Base-by-base conservation (phyloP, 2,329 filamentous ascomycete species). In the Sporothrix schenckii region DNA sequence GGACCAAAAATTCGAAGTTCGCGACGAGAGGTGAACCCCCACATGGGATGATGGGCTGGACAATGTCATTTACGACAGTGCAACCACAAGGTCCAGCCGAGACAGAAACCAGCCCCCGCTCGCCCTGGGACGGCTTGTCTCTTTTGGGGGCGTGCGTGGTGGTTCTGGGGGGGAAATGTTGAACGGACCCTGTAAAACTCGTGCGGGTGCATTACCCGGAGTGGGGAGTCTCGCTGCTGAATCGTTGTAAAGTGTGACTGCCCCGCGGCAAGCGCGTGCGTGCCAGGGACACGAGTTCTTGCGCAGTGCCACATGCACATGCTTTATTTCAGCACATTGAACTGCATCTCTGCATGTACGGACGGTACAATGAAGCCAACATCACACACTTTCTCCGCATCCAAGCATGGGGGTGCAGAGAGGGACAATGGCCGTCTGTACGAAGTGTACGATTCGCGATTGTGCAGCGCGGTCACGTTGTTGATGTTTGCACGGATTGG, bases 21-120 rank as follows among this genome's bases (percentile, higher is more conserved):
- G 5, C 34, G 34, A 34, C 9, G 34, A 6, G 60, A 63, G 11
- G 11, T 21, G 5, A 13, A 10, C 65, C 65, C 65, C 65, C 65
- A 67, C 65, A 67, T 56, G 50, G 65, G 65, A 67, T 30, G 50
- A 47, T 54, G 65, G 44, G 44, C 63, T 9, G 34, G 34, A 34
- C 34, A 66, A 52, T 50, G 47, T 66, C 63, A 52, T 27, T 66
- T 39, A 44, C 56, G 14, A 39, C 27, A 16, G 3, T 21, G 27
- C 9, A 27, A 66, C 63, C 63, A 66, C 47, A 27, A 50, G 14
- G 14, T 11, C 44, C 44, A 19, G 14, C 27, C n/a, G 13, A 50
- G 13, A 52, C 21, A 66, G 47, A 56, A 56, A 16, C 53, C 30
- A 24, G 14, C 53, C 53, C 53, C 53, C 52, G 52, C 24, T 10